Conservation (phyloP, 768 basidiomycete genomes). For the Mycena crocata region DNA sequence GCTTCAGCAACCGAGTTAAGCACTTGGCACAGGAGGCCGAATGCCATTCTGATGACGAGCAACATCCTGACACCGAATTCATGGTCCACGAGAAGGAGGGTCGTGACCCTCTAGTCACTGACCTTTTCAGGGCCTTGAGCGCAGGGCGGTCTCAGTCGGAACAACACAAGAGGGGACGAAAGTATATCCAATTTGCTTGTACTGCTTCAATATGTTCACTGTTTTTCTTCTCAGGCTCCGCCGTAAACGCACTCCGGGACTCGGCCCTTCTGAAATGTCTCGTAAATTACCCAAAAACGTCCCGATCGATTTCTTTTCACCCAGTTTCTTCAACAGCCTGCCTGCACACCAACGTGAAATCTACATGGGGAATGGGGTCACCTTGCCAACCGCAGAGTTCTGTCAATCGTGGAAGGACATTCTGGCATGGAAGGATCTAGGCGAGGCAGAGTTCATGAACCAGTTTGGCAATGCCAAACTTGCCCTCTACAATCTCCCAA, state of each 20-base stretch:
- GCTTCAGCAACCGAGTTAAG: not conserved
- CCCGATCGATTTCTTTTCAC: conserved; percentile 23
- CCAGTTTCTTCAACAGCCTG: conserved; percentile 19
- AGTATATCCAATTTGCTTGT: not conserved
- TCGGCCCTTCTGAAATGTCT: not conserved
- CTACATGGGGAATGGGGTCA: conserved; percentile 24
- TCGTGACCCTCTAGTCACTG: not conserved
- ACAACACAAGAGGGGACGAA: not conserved
- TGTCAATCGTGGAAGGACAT: not conserved
- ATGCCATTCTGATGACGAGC: conserved; percentile 16
- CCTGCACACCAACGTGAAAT: not conserved
- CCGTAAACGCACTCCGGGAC: not conserved
- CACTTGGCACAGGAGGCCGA: conserved; percentile 1
- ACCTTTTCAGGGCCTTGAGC: not conserved
- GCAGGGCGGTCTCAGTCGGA: not conserved
- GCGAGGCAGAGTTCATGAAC: not conserved
- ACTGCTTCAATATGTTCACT: not conserved
- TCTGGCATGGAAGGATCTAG: conserved; percentile 7
- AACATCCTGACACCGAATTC: not conserved
- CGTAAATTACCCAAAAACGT: not conserved
- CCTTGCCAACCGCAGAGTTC: conserved; percentile 10
- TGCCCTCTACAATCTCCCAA: conserved; percentile 18
- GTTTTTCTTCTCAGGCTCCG: not conserved
- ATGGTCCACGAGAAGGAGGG: conserved; percentile 3
- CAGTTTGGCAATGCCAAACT: conserved; percentile 13